A percentile compares a stretch with the other conserved stretches of the same genome.
Evolutionary conservation across 1,284 basidiomycete species (phyloP).

Genomic region (Pascua guehoae): DNA sequence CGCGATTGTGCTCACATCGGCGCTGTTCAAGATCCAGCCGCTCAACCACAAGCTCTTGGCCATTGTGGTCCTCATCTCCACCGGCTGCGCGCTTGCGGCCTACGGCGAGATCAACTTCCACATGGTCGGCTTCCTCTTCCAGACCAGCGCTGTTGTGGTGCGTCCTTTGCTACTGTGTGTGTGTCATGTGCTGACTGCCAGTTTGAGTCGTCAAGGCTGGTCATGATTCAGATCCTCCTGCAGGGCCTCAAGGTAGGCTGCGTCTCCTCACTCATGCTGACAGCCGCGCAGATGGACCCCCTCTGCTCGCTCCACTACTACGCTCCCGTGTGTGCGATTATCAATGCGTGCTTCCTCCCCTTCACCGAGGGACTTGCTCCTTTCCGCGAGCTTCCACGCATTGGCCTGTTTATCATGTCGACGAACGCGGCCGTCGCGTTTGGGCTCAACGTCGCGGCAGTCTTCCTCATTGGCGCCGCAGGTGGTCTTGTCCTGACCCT

Average conservation of each 20-base stretch:
- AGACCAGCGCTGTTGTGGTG: constrained; percentile 66
- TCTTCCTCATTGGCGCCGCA: constrained; percentile 86
- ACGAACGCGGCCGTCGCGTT: constrained; percentile 87
- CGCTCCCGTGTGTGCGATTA: constrained; percentile 78
- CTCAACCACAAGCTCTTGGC: constrained; percentile 70
- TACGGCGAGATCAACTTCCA: constrained; percentile 85
- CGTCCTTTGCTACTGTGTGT: constrained; percentile 12
- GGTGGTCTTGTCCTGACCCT: constrained; percentile 86
- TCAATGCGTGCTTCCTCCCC: constrained; percentile 79
- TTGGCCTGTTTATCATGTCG: constrained; percentile 73
- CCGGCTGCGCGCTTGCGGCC: constrained; percentile 72
- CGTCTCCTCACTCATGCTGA: neutral
- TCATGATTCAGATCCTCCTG: constrained; percentile 73
- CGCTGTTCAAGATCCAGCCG: constrained; percentile 77
- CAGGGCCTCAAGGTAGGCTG: constrained; percentile 42
- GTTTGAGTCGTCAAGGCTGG: constrained; percentile 59
- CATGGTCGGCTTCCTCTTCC: constrained; percentile 77
- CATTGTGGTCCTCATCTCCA: constrained; percentile 85
- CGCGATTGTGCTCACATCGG: constrained; percentile 88
- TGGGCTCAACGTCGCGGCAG: constrained; percentile 81
- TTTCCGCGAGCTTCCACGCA: constrained; percentile 64
- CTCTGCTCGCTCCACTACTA: constrained; percentile 94
- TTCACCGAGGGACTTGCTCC: constrained; percentile 89
- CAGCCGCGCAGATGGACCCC: constrained; percentile 77
- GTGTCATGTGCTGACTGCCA: constrained; percentile 9